These are phyloP conservation scores for Auricularia cornea DNA, from an alignment of 768 basidiomycete species.

Conservation along the genomic window DNA sequence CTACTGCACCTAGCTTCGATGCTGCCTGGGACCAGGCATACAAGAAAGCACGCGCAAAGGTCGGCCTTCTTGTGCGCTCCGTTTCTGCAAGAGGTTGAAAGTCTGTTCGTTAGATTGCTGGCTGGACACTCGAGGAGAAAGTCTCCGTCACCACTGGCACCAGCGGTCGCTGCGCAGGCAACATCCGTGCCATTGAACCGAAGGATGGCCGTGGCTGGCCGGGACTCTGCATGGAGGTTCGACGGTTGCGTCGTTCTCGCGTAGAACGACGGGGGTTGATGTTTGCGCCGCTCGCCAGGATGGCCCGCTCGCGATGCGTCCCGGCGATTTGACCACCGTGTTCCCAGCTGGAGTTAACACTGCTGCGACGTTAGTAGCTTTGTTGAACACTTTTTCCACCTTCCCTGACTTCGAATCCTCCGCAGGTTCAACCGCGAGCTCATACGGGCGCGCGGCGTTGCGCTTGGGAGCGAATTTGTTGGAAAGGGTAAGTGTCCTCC, in stretches of 20 bases:
- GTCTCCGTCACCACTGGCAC: slow-evolving; percentile 54
- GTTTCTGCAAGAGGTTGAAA: background rate
- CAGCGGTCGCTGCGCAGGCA: slow-evolving; percentile 59
- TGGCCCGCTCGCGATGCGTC: slow-evolving; percentile 71
- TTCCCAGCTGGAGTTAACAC: slow-evolving; percentile 80
- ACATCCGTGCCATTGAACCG: slow-evolving; percentile 29
- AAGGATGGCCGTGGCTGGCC: background rate
- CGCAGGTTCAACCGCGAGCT: slow-evolving; percentile 60
- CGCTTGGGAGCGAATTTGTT: slow-evolving; percentile 78
- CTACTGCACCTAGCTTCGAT: slow-evolving; percentile 3
- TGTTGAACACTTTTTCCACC: too few relatives aligned
- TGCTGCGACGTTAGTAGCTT: slow-evolving; percentile 47
- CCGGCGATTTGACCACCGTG: slow-evolving; percentile 59
- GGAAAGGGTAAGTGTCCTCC: slow-evolving; percentile 79
- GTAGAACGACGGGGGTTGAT: background rate
- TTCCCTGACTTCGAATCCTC: background rate
- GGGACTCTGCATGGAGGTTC: slow-evolving; percentile 12
- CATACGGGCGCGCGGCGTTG: slow-evolving; percentile 65
- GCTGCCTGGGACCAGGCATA: slow-evolving; percentile 52
- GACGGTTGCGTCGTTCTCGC: slow-evolving; percentile 2
- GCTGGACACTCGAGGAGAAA: slow-evolving; percentile 54
- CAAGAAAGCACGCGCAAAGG: slow-evolving; percentile 47
- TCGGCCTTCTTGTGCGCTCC: slow-evolving; percentile 19
- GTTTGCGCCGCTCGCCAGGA: slow-evolving; percentile 34
- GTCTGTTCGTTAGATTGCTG: slow-evolving; percentile 29